Percentiles rank a stretch among this genome's conserved stretches.
Conservation (phyloP, 768 basidiomycete species). For the Termitomyces sp. region DNA sequence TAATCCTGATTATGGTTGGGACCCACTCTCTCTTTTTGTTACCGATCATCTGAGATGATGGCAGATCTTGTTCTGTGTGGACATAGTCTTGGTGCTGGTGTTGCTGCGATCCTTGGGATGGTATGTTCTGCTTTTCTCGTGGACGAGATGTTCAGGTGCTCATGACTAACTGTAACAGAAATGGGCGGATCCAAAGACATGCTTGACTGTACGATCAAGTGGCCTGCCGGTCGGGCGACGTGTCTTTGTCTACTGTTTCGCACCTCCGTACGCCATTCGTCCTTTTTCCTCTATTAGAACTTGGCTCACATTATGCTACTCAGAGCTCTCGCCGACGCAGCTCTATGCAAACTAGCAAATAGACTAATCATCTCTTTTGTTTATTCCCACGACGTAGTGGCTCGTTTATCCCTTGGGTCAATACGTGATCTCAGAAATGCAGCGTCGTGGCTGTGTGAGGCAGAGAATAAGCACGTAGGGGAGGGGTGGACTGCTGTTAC, state of each 20-base stretch:
- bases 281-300: background rate
- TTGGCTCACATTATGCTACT: background rate
- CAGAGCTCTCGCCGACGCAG: conserved; percentile 59
- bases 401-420: conserved; percentile 71
- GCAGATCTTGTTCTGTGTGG: conserved; percentile 65
- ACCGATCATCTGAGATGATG: conserved; percentile 22
- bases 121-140: conserved; percentile 28
- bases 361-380: conserved; percentile 72
- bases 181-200: conserved; percentile 82
- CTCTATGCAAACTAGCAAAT: conserved; percentile 52
- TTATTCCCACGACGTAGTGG: conserved; percentile 78
- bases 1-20: conserved; percentile 70
- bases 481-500: conserved; percentile 50
- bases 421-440: conserved; percentile 72
- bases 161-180: conserved; percentile 37
- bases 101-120: conserved; percentile 68
- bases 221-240: conserved; percentile 62
- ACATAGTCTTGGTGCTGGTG: conserved; percentile 81
- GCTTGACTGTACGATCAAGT: conserved; percentile 60
- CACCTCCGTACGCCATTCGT: conserved; percentile 55
- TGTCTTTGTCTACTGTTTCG: conserved; percentile 74
- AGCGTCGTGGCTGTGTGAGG: conserved; percentile 76
- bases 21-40: background rate
- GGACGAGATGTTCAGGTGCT: background rate
- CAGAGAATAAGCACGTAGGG: conserved; percentile 39